Evolutionary conservation across 1,139 yeast genomes (phyloP), one percentile per base, ranked within the genome.

Genomic region (Citeromyces hawaiiensis): DNA sequence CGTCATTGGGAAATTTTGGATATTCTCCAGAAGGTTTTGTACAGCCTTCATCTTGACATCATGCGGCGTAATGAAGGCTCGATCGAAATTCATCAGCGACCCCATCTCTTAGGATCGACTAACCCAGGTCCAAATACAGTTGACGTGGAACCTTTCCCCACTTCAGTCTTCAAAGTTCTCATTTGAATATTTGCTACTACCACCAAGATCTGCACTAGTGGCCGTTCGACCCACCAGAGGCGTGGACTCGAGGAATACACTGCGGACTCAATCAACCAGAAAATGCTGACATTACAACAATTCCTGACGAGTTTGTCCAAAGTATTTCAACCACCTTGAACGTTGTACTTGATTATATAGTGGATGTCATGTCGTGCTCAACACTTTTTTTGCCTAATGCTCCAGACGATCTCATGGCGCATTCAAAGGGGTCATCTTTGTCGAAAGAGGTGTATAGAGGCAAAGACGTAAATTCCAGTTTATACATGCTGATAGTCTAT

Each of bases 261-360:
- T 73, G 79, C 41, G 53, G 56, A 35, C 53, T 64, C 40, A 58
- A 49, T 36, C 46, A 55, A 27, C 44, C 40, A 7, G 21, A 48
- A 49, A 16, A 36, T 37, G 2, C 43, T 42, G 27, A 4, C 6
- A 18, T 13, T 44, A 43, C 37, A 34, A 58, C 52, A 1, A 47
- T 71, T 14, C 68, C 76, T 1, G 47, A 47, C 0, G 63, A 56
- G 1, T 56, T 70, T 18, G 51, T 55, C 11, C 47, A 53, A 0
- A 56, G 70, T 0, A 55, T 70, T 32, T 48, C 56, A 8, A 45
- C 53, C 10, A 71, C 85, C 0, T 56, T 86, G 5, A 74, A 71
- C 40, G 60, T 68, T 0, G 61, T 76, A 0, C 57, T 87, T 32
- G 96, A 91, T 59, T 87, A 70, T 52, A 66, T 82, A 8, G 70